Evolutionary conservation across 2,329 filamentous ascomycete species (phyloP), one percentile per base, ranked within the genome.

Genomic region (Albifimbria verrucaria): DNA sequence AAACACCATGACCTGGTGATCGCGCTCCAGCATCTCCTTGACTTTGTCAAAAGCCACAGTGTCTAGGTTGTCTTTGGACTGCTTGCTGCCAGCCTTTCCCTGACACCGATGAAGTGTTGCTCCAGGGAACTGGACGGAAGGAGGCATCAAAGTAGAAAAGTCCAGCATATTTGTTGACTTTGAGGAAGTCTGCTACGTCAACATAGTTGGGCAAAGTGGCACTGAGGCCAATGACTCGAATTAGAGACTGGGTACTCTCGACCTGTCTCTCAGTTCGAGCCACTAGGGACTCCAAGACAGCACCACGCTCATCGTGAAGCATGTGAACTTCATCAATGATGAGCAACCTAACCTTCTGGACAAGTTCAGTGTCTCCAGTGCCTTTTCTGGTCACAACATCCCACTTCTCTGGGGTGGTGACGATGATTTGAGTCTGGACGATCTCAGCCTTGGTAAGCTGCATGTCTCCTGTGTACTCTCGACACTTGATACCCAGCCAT

Each of bases 261-360:
- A 99, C 95, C 65, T 99, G 94, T 57, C 94, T 82, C 73, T 97
- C 88, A 0, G 95, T 99, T 62, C 94, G 85, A 11, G 94, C 94
- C 17, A 99, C 95, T 21, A 99, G 79, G 6, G 93, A 97, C 68
- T 99, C 94, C 24, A 99, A 81, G 1, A 99, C 95, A 12, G 95
- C 92, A 65, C 94, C 94, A 68, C 94, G 86, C 70, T 97, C 94
- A 68, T 99, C 94, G 65, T 99, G 95, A 63, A 99, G 86, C 95
- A 99, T 99, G 67, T 99, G 94, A 1, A 99, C 94, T 74, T 99
- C 94, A 70, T 99, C 94, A 57, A 99, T 97, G 64, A 99, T 97
- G 55, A 99, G 81, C 2, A 99, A 78, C 11, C 93, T 86, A 22
- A 99, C 94, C 68, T 99, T 99, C 64, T 99, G 94, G 15, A 99